phyloP scores from a whole-genome alignment of 768 basidiomycete species.

The Trametes cinnabarina region DNA sequence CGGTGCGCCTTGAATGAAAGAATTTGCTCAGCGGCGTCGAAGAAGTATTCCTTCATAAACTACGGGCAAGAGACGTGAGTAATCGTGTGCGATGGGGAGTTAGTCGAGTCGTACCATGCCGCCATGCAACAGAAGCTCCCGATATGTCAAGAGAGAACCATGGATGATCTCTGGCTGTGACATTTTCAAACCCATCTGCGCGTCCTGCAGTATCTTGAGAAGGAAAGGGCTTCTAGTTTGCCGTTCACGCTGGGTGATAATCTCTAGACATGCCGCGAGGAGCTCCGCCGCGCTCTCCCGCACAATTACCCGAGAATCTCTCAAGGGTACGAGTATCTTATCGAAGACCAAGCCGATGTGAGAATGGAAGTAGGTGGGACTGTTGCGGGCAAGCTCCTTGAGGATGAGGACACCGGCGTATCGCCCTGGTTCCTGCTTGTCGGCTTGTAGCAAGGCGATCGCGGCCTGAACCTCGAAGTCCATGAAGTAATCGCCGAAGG shows the following conservation, averaged over 20 bases:
- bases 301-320: slow-evolving; percentile 87
- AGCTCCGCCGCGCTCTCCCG: slow-evolving; percentile 92
- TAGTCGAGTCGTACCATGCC: slow-evolving; percentile 66
- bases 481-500: slow-evolving; percentile 88
- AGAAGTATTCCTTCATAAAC: slow-evolving; percentile 88
- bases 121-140: slow-evolving; percentile 88
- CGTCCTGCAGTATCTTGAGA: slow-evolving; percentile 83
- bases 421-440: slow-evolving; percentile 73
- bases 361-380: slow-evolving; percentile 81
- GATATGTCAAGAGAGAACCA: slow-evolving; percentile 87
- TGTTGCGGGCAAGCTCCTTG: slow-evolving; percentile 90
- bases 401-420: slow-evolving; percentile 94
- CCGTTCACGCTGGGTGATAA: slow-evolving; percentile 73
- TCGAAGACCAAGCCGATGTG: slow-evolving; percentile 88
- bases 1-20: slow-evolving; percentile 84
- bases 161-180: slow-evolving; percentile 86
- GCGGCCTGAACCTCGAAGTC: slow-evolving; percentile 85
- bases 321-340: slow-evolving; percentile 86
- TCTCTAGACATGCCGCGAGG: slow-evolving; percentile 89
- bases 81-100: no score
- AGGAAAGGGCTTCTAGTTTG: slow-evolving; percentile 65
- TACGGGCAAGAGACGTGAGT: slow-evolving; percentile 26
- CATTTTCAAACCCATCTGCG: slow-evolving; percentile 77
- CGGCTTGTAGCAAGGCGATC: slow-evolving; percentile 75
- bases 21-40: slow-evolving; percentile 87